Conservation (phyloP, 495 filamentous ascomycete genomes). For the Penicillium arizonense region DNA sequence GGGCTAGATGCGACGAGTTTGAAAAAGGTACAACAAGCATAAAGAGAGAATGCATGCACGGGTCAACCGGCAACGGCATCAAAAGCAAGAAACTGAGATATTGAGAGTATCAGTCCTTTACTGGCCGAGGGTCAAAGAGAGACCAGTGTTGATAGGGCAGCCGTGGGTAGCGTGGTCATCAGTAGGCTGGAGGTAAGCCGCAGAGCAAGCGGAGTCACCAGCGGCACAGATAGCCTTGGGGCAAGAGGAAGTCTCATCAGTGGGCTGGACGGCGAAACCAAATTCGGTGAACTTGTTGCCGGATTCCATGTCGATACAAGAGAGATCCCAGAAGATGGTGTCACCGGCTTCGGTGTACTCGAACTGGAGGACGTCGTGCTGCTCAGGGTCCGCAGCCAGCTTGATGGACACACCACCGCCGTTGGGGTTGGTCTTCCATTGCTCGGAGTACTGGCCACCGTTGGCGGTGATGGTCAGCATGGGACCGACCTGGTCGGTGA, state of each 20-base stretch:
- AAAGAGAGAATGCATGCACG: constrained; percentile 20
- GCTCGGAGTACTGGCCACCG: constrained; percentile 36
- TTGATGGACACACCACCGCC: constrained; percentile 48
- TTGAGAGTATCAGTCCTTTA: constrained; percentile 10
- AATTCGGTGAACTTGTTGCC: constrained; percentile 39
- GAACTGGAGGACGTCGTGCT: constrained; percentile 43
- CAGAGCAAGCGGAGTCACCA: constrained; percentile 36
- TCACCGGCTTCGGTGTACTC: constrained; percentile 41
- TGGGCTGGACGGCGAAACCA: constrained; percentile 40
- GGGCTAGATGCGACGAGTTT: constrained; percentile 6
- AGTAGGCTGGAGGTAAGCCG: constrained; percentile 41
- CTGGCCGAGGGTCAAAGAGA: constrained; percentile 37
- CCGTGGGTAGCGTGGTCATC: constrained; percentile 48
- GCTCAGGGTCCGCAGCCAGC: constrained; percentile 27
- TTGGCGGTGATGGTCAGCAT: constrained; percentile 30
- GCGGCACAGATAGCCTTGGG: constrained; percentile 38
- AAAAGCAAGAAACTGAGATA: constrained; percentile 1
- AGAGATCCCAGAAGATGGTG: constrained; percentile 45
- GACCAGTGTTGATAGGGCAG: constrained; percentile 42
- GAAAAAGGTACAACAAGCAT: constrained; percentile 10
- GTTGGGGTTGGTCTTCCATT: constrained; percentile 36
- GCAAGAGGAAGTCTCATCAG: constrained; percentile 27
- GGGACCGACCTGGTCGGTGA: constrained; percentile 21
- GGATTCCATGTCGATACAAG: constrained; percentile 41
- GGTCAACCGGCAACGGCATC: constrained; percentile 26